Conservation (phyloP, 805 yeast genomes). For the Wickerhamomyces chaumierensis region DNA sequence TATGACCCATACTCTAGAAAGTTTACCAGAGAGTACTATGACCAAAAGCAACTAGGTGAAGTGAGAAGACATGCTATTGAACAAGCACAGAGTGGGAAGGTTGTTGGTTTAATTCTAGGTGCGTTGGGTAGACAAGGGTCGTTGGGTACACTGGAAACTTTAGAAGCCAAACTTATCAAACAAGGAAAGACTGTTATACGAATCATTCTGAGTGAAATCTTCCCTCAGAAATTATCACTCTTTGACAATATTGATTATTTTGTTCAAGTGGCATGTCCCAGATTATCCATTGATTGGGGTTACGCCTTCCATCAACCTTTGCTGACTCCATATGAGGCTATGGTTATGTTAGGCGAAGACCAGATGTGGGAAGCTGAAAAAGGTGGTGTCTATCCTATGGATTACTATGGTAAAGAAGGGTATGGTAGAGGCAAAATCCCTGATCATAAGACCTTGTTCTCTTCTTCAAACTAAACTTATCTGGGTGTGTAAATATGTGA, state of each 20-base stretch:
- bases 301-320: constrained; percentile 90
- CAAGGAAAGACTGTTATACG: constrained; percentile 64
- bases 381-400: constrained; percentile 80
- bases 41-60: constrained; percentile 68
- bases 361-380: constrained; percentile 34
- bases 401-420: constrained; percentile 81
- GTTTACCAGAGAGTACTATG: constrained; percentile 82
- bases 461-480: too few species aligned
- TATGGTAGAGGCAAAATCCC: constrained; percentile 84
- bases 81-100: constrained; percentile 28
- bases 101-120: constrained; percentile 77
- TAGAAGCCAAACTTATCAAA: constrained; percentile 41
- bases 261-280: constrained; percentile 95
- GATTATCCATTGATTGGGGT: constrained; percentile 97
- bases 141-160: constrained; percentile 55
- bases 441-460: constrained; percentile 15
- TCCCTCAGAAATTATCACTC: constrained; percentile 85
- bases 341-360: constrained; percentile 76
- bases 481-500: too few species aligned
- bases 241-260: constrained; percentile 91
- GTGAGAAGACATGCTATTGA: constrained; percentile 67
- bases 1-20: constrained; percentile 93
- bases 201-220: constrained; percentile 82
- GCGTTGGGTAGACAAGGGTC: constrained; percentile 95
- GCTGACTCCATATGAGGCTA: constrained; percentile 91